A percentile compares a stretch with the other conserved stretches of the same genome.
These are phyloP conservation scores for Chlorociboria aeruginascens DNA, from an alignment of 495 filamentous ascomycete genomes.

Conservation along the genomic window DNA sequence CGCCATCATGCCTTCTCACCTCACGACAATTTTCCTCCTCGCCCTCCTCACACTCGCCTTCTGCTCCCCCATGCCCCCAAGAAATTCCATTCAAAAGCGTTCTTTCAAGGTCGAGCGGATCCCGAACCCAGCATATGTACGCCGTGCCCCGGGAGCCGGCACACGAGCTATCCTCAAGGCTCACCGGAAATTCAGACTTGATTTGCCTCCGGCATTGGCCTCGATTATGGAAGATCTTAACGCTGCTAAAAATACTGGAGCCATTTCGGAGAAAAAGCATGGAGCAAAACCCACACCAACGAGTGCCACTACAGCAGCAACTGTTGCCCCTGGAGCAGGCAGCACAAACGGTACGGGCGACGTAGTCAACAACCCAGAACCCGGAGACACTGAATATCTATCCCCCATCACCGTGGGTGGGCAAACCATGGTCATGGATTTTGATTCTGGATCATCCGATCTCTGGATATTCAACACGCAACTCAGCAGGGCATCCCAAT, in stretches of 20 bases:
- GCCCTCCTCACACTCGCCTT: conserved; percentile 28
- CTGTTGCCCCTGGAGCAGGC: background rate
- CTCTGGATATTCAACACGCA: conserved; percentile 72
- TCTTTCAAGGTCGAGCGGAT: conserved; percentile 48
- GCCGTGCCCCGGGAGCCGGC: conserved; percentile 34
- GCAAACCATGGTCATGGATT: conserved; percentile 61
- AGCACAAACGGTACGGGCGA: conserved; percentile 33
- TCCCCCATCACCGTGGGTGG: conserved; percentile 66
- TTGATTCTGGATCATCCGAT: conserved; percentile 77
- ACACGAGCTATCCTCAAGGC: conserved; percentile 42
- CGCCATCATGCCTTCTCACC: conserved; percentile 25
- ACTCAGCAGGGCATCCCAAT: conserved; percentile 31
- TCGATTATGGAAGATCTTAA: conserved; percentile 21
- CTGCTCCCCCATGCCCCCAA: conserved; percentile 15
- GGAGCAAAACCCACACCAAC: conserved; percentile 1
- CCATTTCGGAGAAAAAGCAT: background rate
- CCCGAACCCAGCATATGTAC: conserved; percentile 36
- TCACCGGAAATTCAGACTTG: conserved; percentile 51
- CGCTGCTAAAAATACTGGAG: conserved; percentile 15
- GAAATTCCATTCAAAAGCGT: conserved; percentile 8
- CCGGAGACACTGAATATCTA: conserved; percentile 58
- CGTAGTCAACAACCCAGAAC: conserved; percentile 49
- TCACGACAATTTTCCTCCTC: conserved; percentile 24
- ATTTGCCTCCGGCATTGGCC: conserved; percentile 15
- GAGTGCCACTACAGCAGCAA: background rate